Evolutionary conservation across 169 alveolate genomes (phyloP).

Genomic region (Haemoproteus tartakovskyi): DNA sequence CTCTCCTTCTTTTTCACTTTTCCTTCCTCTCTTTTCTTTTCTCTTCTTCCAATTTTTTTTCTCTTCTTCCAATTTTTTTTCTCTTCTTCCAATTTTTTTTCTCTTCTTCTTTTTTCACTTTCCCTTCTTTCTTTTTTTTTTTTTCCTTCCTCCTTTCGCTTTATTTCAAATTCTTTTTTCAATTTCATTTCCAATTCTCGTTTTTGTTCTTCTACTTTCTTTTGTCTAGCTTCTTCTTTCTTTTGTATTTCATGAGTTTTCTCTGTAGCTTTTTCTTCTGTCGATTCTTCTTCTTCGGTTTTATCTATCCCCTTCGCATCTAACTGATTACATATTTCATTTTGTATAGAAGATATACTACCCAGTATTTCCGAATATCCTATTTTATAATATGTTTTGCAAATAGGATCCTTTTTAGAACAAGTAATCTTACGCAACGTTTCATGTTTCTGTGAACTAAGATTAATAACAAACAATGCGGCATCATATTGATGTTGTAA

Average conservation of each 20-base stretch:
- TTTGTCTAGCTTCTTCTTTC: neutral
- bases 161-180: neutral
- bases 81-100: neutral
- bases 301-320: too few relatives aligned
- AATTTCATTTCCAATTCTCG: too few relatives aligned
- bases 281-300: too few relatives aligned
- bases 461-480: constrained; percentile 13
- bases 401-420: too few relatives aligned
- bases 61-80: neutral
- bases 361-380: too few relatives aligned
- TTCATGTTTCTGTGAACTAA: neutral
- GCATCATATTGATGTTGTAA: neutral
- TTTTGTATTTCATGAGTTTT: too few relatives aligned
- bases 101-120: neutral
- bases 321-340: too few relatives aligned
- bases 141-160: neutral
- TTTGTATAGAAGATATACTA: too few relatives aligned
- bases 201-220: too few relatives aligned
- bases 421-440: neutral
- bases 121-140: neutral
- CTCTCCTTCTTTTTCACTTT: neutral
- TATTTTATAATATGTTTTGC: too few relatives aligned
- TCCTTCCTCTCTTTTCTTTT: neutral
- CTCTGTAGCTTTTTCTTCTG: too few relatives aligned
- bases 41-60: neutral